A percentile compares a stretch with the other conserved stretches of the same genome.
These are phyloP conservation scores for Babjeviella inositovora DNA, from an alignment of 805 yeast genomes.

Conservation along the genomic window DNA sequence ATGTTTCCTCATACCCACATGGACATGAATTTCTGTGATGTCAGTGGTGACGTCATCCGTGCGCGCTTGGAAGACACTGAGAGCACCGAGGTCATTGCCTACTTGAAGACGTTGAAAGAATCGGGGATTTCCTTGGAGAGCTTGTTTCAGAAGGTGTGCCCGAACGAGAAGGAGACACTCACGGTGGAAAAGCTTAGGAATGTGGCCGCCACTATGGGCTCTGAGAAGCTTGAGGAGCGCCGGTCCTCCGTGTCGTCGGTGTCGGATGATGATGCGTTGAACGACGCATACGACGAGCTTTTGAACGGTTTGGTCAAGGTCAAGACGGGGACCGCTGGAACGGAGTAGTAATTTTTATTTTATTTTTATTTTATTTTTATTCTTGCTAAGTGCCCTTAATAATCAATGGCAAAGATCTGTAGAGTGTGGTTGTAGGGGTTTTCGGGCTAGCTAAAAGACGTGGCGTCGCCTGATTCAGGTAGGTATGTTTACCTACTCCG, in stretches of 20 bases:
- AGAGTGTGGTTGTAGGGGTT: too few species aligned
- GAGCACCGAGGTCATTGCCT: constrained; percentile 14
- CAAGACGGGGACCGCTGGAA: too few species aligned
- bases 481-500: too few species aligned
- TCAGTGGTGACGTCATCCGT: constrained; percentile 21
- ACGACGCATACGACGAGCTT: constrained; percentile 8
- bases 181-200: constrained; percentile 1
- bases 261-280: constrained; percentile 4
- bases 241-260: not conserved
- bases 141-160: constrained; percentile 1
- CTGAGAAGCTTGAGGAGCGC: not conserved
- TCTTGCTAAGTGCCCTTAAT: too few species aligned
- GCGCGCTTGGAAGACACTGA: constrained; percentile 15
- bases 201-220: constrained; percentile 1
- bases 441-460: too few species aligned
- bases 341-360: constrained; percentile 1
- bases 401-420: too few species aligned
- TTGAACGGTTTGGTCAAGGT: constrained; percentile 4
- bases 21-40: constrained; percentile 4
- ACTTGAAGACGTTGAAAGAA: constrained; percentile 13
- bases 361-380: not conserved
- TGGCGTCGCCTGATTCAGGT: too few species aligned
- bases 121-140: constrained; percentile 14
- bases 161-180: constrained; percentile 1
- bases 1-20: not conserved